Conservation (phyloP, 331 rosid species). For the Cydonia oblonga region DNA sequence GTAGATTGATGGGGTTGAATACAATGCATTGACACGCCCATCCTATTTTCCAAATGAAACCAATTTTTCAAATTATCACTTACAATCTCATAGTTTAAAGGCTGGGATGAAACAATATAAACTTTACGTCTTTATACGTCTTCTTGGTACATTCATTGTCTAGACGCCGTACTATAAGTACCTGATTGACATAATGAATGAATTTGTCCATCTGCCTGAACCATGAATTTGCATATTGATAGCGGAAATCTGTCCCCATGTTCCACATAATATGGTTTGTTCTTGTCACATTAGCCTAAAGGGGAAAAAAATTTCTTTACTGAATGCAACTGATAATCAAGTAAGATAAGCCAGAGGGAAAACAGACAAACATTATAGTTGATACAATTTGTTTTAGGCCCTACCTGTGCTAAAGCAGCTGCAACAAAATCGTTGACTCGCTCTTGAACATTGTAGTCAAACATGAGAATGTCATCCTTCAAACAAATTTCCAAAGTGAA, state of each 20-base stretch:
- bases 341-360: neutral
- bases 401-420: conserved; percentile 89
- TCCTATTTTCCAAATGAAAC: conserved; percentile 18
- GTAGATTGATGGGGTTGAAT: conserved; percentile 40
- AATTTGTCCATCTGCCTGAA: conserved; percentile 98
- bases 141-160: conserved; percentile 1
- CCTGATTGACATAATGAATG: conserved; percentile 88
- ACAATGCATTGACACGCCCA: conserved; percentile 37
- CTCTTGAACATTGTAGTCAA: conserved; percentile 88
- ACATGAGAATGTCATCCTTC: conserved; percentile 71
- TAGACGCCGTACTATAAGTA: conserved; percentile 8
- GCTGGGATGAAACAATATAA: neutral
- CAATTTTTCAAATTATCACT: neutral
- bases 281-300: conserved; percentile 74
- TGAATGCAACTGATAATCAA: conserved; percentile 3
- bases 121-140: neutral
- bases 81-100: neutral
- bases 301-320: neutral
- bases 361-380: neutral
- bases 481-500: conserved; percentile 13
- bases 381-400: conserved; percentile 3
- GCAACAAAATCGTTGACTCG: conserved; percentile 70
- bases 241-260: conserved; percentile 94
- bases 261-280: conserved; percentile 90
- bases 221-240: conserved; percentile 94